Evolutionary conservation across 1,284 basidiomycete genomes (phyloP).

Genomic region (Anthracocystis panici-leucophaei): DNA sequence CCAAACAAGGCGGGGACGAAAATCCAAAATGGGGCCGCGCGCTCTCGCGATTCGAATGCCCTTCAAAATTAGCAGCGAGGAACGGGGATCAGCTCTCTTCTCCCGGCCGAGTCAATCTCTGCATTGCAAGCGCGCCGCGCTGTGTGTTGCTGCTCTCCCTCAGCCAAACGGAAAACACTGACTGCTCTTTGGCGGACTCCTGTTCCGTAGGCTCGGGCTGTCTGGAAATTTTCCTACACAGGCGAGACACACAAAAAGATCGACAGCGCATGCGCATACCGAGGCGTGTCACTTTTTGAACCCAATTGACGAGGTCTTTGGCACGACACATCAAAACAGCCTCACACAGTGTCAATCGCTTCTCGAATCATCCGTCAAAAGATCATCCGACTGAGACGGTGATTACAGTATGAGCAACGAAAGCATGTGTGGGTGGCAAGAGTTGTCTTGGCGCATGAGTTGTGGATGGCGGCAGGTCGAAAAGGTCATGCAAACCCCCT

Average conservation of each 20-base stretch:
- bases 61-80: neutral
- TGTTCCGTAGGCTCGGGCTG: conserved; percentile 4
- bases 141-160: neutral
- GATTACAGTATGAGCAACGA: neutral
- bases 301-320: neutral
- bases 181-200: too few species aligned
- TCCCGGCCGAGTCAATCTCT: conserved; percentile 14
- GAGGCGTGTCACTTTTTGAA: conserved; percentile 2
- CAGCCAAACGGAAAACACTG: too few species aligned
- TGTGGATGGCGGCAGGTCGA: neutral
- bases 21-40: conserved; percentile 21
- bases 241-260: conserved; percentile 35
- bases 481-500: conserved; percentile 13
- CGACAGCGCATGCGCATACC: conserved; percentile 39
- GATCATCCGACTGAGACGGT: neutral
- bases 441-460: conserved; percentile 4
- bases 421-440: too few species aligned
- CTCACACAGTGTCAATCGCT: too few species aligned
- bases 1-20: conserved; percentile 12
- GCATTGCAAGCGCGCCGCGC: too few species aligned
- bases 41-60: conserved; percentile 31
- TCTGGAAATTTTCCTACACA: conserved; percentile 7
- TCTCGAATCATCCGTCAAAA: neutral
- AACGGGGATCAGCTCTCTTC: conserved; percentile 13
- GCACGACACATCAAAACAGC: too few species aligned